Evolutionary conservation across 495 filamentous ascomycete species (phyloP).

Genomic region (Mytilinidion resinicola): DNA sequence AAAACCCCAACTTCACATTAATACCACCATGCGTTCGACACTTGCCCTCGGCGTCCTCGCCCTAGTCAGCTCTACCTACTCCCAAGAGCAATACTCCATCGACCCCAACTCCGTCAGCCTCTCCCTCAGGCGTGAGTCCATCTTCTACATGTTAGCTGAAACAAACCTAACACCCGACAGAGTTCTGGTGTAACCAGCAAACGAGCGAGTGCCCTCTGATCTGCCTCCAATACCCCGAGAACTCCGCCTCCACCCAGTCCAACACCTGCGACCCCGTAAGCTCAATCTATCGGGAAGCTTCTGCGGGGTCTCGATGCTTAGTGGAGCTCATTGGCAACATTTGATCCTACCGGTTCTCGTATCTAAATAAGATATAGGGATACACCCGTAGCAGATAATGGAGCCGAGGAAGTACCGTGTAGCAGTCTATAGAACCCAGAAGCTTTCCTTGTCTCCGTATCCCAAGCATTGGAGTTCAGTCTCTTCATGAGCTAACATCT

Average conservation of each 20-base stretch:
- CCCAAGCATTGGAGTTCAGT: not conserved
- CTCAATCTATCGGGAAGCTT: conserved; percentile 6
- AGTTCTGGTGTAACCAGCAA: conserved; percentile 65
- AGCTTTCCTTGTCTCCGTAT: not conserved
- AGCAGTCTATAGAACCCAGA: no score
- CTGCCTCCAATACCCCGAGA: conserved; percentile 60
- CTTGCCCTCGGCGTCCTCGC: conserved; percentile 25
- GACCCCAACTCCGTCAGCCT: conserved; percentile 53
- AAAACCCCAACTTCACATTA: not conserved
- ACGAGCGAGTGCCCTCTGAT: conserved; percentile 65
- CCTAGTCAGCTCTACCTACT: conserved; percentile 33
- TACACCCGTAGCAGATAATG: not conserved
- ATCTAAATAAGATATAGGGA: not conserved
- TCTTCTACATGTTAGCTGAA: not conserved
- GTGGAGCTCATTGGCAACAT: not conserved
- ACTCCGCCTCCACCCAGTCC: conserved; percentile 42
- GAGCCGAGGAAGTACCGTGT: not conserved
- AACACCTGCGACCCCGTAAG: conserved; percentile 73
- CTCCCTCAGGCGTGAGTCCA: conserved; percentile 39
- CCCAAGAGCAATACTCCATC: conserved; percentile 45
- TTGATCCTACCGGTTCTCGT: conserved; percentile 4
- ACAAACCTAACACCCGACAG: conserved; percentile 36
- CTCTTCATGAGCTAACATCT: not conserved
- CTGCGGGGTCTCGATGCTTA: not conserved
- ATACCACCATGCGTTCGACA: conserved; percentile 27